Evolutionary conservation across 1,284 basidiomycete genomes (phyloP), one percentile per base, ranked within the genome.

Genomic region (Pyrrhoderma noxium): DNA sequence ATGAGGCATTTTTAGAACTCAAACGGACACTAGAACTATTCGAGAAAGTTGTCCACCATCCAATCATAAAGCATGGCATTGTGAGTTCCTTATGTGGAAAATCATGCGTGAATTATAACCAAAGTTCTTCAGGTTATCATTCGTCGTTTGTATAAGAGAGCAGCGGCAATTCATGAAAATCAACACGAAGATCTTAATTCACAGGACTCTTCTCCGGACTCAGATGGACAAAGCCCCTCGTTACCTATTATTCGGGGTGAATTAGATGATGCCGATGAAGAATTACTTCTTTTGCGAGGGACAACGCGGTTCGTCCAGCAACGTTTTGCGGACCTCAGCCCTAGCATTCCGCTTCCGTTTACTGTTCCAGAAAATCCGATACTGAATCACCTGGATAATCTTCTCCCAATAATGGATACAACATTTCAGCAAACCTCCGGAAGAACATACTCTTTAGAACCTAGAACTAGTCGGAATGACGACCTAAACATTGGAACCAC

Each of bases 1-100:
- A 11, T 5, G 27, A 47, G 3, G 56, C 57, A 8, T 47, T 52
- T 25, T 21, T 47, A 27, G 50, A 53, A 23, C 42, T 58, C 14
- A 49, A 57, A 27, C 5, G 11, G 4, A 27, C 44, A 3, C 38
- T 52, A 8, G 16, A 7, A 3, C 21, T 52, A 19, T 52, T 52
- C 21, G 21, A 52, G 25, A 36, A 9, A 40, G 38, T 40, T 8
- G n/a, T 7, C 8, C 8, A 5, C 7, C 21, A 40, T 22, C 16
- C n/a, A 7, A 14, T n/a, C n/a, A 16, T 22, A 22, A 40, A 40
- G 38, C 38, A 40, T 14, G 21, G 38, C 14, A 16, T n/a, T 40
- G 38, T 40, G 38, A 40, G 38, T 40, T 5, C 11, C 16, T 16
- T 37, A 11, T 37, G 35, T 37, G 8, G 5, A 40, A 11, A 31